A percentile compares a stretch with the other conserved stretches of the same genome.
phyloP scores from a whole-genome alignment of 805 yeast species.

The Candida michaelii region DNA sequence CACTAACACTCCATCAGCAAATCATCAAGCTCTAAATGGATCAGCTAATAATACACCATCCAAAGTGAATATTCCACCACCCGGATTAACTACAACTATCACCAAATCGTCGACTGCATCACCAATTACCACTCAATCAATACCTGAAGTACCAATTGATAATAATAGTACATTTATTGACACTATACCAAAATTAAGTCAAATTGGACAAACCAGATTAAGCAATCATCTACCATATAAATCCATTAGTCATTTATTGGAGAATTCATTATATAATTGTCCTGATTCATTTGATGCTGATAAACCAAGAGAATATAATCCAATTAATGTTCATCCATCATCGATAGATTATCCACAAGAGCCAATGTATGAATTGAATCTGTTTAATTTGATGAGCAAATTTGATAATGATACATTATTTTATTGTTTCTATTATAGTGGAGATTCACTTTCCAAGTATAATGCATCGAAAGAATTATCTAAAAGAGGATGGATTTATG shows the following conservation, averaged over 20 bases:
- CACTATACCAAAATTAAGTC: slow-evolving; percentile 18
- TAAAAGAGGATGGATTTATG: slow-evolving; percentile 79
- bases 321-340: slow-evolving; percentile 84
- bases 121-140: slow-evolving; percentile 19
- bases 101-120: slow-evolving; percentile 27
- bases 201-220: slow-evolving; percentile 42
- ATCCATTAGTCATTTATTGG: slow-evolving; percentile 58
- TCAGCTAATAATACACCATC: slow-evolving; percentile 5
- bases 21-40: not conserved
- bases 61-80: slow-evolving; percentile 14
- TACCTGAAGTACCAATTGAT: slow-evolving; percentile 10
- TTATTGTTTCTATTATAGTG: slow-evolving; percentile 86
- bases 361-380: slow-evolving; percentile 66
- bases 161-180: slow-evolving; percentile 15
- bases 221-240: slow-evolving; percentile 53
- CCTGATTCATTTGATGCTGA: slow-evolving; percentile 95
- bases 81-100: slow-evolving; percentile 17
- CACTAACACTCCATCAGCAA: slow-evolving; percentile 18
- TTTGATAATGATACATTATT: slow-evolving; percentile 86
- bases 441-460: slow-evolving; percentile 42
- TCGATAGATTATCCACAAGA: slow-evolving; percentile 88
- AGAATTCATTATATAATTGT: slow-evolving; percentile 79
- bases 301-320: slow-evolving; percentile 71
- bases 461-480: slow-evolving; percentile 77
- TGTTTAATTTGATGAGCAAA: slow-evolving; percentile 60